These are phyloP conservation scores for Fusarium sp. DNA, from an alignment of 2,329 filamentous ascomycete species.

Conservation along the genomic window DNA sequence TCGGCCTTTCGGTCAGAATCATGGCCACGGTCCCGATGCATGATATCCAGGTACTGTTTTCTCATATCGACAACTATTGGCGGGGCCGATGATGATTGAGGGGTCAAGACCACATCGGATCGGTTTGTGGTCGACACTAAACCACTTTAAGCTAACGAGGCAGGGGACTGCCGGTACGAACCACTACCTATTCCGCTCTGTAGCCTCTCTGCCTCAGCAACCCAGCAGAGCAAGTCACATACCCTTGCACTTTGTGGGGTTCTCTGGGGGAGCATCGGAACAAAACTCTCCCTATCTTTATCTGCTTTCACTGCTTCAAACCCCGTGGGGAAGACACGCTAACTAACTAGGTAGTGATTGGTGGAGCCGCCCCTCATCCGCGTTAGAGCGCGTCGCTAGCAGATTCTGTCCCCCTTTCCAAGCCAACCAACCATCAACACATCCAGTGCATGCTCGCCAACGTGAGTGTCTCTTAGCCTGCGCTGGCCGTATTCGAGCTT, in stretches of 20 bases:
- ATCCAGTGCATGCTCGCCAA: background rate
- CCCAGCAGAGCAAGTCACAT: too few relatives aligned
- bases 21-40: background rate
- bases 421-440: background rate
- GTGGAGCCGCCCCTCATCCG: background rate
- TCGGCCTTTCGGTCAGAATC: background rate
- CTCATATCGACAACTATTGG: background rate
- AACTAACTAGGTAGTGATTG: too few relatives aligned
- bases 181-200: too few relatives aligned
- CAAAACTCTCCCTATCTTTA: background rate
- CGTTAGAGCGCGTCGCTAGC: background rate
- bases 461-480: fast-evolving
- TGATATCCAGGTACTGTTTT: too few relatives aligned
- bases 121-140: background rate
- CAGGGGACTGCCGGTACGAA: background rate
- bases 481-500: background rate
- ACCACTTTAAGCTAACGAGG: background rate
- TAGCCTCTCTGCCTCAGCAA: too few relatives aligned
- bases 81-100: background rate
- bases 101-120: background rate
- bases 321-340: background rate
- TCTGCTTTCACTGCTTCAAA: background rate
- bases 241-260: background rate
- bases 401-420: background rate
- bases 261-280: background rate